Evolutionary conservation across 495 filamentous ascomycete species (phyloP), one percentile per base, ranked within the genome.

Genomic region (Podospora australis): DNA sequence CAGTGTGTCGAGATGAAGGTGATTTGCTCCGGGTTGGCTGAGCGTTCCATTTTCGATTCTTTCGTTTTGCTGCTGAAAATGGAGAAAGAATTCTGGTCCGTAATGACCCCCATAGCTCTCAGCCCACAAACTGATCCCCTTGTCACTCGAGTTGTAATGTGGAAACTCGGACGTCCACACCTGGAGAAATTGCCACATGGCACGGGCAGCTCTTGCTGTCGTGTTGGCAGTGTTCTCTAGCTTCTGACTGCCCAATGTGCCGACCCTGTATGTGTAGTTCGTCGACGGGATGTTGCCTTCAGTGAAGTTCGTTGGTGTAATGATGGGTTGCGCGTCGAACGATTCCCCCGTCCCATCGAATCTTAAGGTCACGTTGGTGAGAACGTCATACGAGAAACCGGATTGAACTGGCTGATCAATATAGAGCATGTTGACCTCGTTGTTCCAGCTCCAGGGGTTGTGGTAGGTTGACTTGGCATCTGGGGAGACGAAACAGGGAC

Each of bases 121-220:
- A 39, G 25, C 57, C 49, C 75, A 68, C 14, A 62, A 39, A 28
- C 60, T 62, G n/a, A 53, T 38, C 22, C 28, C 40, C 6, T 49
- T 25, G 17, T 53, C 44, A 17, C 28, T 14, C 21, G 51, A 38
- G 7, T 44, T 45, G 40, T 49, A 49, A 22, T 45, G 41, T 11
- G 52, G 52, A 32, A 54, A 83, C 59, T 83, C 75, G 2, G 81
- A 81, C 41, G 86, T 85, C 16, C 82, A 86, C 2, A 74, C 73
- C 59, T 86, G 83, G 39, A 83, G 59, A 62, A 84, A 81, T 49
- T 84, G 75, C 81, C 81, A 87, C 23, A 79, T 71, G 22, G 78
- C 74, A 52, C 68, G 68, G 10, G 79, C 83, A 2, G 80, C 74
- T 39, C 77, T 75, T 40, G 73, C 67, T 1, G 81, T 84, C 1